These are phyloP conservation scores for Penicillium sp. DNA, from an alignment of 2,329 filamentous ascomycete genomes.

Conservation along the genomic window DNA sequence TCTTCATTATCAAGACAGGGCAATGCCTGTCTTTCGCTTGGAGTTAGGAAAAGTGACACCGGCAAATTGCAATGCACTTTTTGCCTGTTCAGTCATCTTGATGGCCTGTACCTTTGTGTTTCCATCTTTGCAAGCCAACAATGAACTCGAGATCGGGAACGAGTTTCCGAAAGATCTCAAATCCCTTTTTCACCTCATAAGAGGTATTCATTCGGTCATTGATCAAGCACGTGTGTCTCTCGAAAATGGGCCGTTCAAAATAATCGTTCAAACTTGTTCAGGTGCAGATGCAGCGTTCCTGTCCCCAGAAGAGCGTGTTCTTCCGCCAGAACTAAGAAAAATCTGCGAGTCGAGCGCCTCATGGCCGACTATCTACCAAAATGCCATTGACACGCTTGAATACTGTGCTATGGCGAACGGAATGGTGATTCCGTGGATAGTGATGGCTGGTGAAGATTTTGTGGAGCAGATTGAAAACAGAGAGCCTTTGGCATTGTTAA, in stretches of 20 bases:
- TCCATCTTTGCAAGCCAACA: background rate
- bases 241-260: conserved; percentile 1
- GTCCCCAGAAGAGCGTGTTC: background rate
- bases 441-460: background rate
- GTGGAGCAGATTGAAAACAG: background rate
- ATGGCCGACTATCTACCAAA: background rate
- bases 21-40: conserved; percentile 33
- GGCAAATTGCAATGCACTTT: conserved; percentile 4
- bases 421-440: background rate
- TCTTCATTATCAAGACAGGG: conserved; percentile 37
- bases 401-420: background rate
- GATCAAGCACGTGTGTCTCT: conserved; percentile 2
- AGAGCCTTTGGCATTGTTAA: conserved; percentile 10
- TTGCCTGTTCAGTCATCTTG: conserved; percentile 3
- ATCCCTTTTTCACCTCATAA: background rate
- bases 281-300: background rate
- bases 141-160: background rate
- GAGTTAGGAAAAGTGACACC: conserved; percentile 26
- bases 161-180: background rate
- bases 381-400: background rate
- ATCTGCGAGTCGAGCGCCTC: background rate
- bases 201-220: conserved; percentile 5
- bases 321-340: background rate
- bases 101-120: conserved; percentile 3
- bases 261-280: background rate